A percentile compares a stretch with the other conserved stretches of the same genome.
These are phyloP conservation scores for Hygrophorus russula DNA, from an alignment of 768 basidiomycete genomes.

Conservation along the genomic window DNA sequence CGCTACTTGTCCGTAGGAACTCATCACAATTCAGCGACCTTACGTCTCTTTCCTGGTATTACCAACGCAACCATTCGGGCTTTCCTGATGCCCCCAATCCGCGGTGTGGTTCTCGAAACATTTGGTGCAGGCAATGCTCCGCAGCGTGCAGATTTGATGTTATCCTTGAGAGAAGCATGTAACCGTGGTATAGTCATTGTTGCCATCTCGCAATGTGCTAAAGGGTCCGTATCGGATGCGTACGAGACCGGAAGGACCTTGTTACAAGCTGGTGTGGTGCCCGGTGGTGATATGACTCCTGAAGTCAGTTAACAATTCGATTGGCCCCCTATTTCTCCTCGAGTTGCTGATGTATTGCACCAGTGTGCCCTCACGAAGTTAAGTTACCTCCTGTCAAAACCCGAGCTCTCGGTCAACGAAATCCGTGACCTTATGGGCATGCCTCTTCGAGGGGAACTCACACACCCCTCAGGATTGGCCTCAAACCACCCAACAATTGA, in stretches of 20 bases:
- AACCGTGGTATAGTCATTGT: constrained; percentile 80
- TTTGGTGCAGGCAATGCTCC: constrained; percentile 94
- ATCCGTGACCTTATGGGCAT: constrained; percentile 66
- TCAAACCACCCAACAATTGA: constrained; percentile 34
- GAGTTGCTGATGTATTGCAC: background rate
- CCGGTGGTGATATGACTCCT: constrained; percentile 93
- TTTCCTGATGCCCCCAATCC: constrained; percentile 63
- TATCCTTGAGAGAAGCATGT: constrained; percentile 72
- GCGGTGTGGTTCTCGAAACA: constrained; percentile 80
- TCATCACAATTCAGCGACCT: constrained; percentile 37
- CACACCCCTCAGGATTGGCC: constrained; percentile 33
- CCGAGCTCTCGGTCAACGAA: constrained; percentile 55
- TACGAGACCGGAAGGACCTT: constrained; percentile 73
- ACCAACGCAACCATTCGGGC: constrained; percentile 61
- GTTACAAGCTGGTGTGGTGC: constrained; percentile 62
- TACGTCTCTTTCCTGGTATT: constrained; percentile 85
- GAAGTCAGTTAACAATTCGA: constrained; percentile 35
- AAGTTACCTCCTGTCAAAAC: constrained; percentile 80
- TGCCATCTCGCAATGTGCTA: constrained; percentile 84
- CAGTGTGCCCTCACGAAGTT: constrained; percentile 89
- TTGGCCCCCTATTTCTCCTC: background rate
- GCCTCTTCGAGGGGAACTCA: constrained; percentile 86
- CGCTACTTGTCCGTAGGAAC: constrained; percentile 9
- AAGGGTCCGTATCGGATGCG: constrained; percentile 75
- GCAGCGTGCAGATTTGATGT: constrained; percentile 62